A percentile compares a stretch with the other conserved stretches of the same genome.
These are phyloP conservation scores for Lactarius pseudohatsudake DNA, from an alignment of 768 basidiomycete species.

Conservation along the genomic window DNA sequence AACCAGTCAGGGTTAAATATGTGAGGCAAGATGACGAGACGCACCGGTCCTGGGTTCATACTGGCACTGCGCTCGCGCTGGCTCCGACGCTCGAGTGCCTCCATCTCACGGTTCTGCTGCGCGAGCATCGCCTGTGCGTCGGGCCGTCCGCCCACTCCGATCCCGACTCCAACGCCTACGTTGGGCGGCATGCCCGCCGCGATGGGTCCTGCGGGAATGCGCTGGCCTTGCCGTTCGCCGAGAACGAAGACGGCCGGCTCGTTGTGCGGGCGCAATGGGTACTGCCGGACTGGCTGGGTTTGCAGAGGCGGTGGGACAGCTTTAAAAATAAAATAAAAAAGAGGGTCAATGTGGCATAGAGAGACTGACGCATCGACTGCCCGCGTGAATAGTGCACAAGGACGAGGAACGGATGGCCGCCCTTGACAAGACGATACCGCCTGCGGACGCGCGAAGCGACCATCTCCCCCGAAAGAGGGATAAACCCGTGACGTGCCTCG, in stretches of 20 bases:
- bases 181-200: constrained; percentile 19
- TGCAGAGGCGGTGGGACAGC: constrained; percentile 59
- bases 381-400: constrained; percentile 78
- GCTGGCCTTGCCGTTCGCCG: constrained; percentile 74
- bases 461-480: constrained; percentile 62
- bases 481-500: constrained; percentile 74
- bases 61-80: constrained; percentile 40
- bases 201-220: constrained; percentile 38
- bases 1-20: not conserved
- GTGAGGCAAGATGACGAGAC: not conserved
- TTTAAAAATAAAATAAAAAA: constrained; percentile 33
- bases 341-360: not conserved
- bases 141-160: constrained; percentile 18
- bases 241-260: constrained; percentile 69
- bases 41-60: constrained; percentile 30
- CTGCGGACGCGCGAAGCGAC: constrained; percentile 67
- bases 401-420: constrained; percentile 69
- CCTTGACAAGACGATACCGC: constrained; percentile 70
- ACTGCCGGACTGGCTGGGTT: constrained; percentile 63
- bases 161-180: constrained; percentile 13
- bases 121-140: constrained; percentile 64
- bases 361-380: constrained; percentile 55
- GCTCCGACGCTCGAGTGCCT: constrained; percentile 58
- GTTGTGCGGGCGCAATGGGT: constrained; percentile 65
- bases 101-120: constrained; percentile 73